Conservation (phyloP, 768 basidiomycete genomes). For the Clavulina sp. region DNA sequence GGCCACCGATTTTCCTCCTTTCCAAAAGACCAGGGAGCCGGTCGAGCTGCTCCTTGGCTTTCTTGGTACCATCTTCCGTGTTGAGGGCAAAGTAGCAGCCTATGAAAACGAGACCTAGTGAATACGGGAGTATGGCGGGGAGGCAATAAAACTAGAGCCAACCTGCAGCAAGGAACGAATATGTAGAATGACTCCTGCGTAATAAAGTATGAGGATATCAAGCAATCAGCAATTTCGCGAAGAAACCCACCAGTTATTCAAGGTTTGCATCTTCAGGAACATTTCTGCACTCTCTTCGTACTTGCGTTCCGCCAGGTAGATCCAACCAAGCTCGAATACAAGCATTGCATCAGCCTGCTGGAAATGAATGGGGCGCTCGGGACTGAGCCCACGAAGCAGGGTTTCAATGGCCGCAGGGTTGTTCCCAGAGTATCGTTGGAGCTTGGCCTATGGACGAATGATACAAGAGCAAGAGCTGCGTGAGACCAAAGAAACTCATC, state of each 20-base stretch:
- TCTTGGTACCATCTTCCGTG: constrained; percentile 24
- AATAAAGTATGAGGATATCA: neutral
- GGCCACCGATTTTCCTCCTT: constrained; percentile 44
- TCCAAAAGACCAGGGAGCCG: constrained; percentile 41
- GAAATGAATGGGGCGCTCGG: constrained; percentile 36
- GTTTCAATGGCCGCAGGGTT: constrained; percentile 46
- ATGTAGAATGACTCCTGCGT: constrained; percentile 57
- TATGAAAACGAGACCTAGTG: constrained; percentile 8
- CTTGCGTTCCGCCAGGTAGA: constrained; percentile 39
- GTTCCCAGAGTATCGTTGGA: constrained; percentile 52
- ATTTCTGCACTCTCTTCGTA: constrained; percentile 52
- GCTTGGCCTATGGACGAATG: constrained; percentile 36
- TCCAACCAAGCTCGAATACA: constrained; percentile 66
- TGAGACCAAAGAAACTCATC: neutral
- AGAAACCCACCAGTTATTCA: constrained; percentile 47
- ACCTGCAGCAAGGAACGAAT: constrained; percentile 62
- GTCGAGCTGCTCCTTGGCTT: constrained; percentile 46
- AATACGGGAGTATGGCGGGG: neutral
- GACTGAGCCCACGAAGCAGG: constrained; percentile 38
- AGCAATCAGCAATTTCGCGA: neutral
- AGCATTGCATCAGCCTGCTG: constrained; percentile 61
- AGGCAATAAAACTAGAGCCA: constrained; percentile 3
- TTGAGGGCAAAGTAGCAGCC: constrained; percentile 48
- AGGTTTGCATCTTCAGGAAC: constrained; percentile 42
- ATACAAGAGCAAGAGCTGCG: neutral